A percentile compares a stretch with the other conserved stretches of the same genome.
Conservation (phyloP, 805 yeast genomes). For the Schwanniomyces sp. region DNA sequence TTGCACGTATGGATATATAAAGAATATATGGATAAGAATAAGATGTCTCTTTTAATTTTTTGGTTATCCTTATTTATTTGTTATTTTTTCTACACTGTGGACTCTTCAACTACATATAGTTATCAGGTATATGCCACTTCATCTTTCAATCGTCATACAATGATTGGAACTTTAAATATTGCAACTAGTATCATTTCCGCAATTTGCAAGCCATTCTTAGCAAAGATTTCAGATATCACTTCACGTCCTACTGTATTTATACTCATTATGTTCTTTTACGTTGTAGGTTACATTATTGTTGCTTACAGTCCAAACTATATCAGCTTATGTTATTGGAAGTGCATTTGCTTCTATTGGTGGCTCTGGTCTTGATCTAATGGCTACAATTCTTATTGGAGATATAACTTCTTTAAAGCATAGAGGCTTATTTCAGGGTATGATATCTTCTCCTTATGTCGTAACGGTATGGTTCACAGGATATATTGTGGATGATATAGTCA, state of each 20-base stretch:
- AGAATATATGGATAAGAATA: too few species aligned
- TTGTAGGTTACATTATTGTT: constrained; percentile 19
- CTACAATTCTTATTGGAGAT: constrained; percentile 19
- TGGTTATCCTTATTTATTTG: too few species aligned
- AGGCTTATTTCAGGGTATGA: constrained; percentile 13
- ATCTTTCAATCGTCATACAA: constrained; percentile 16
- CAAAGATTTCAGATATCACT: constrained; percentile 22
- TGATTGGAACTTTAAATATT: constrained; percentile 17
- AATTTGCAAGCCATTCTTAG: constrained; percentile 10
- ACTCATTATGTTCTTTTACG: constrained; percentile 7
- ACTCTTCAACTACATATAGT: constrained; percentile 21
- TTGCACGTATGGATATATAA: too few species aligned
- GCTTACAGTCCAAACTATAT: constrained; percentile 17
- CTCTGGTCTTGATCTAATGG: constrained; percentile 17
- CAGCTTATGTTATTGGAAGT: constrained; percentile 23
- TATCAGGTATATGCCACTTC: constrained; percentile 33
- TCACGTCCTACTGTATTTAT: constrained; percentile 6
- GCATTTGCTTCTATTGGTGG: constrained; percentile 16
- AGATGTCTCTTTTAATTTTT: too few species aligned
- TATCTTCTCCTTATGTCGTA: constrained; percentile 38
- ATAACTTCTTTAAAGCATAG: constrained; percentile 24
- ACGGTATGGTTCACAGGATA: constrained; percentile 45
- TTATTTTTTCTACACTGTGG: too few species aligned
- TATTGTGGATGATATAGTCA: constrained; percentile 28
- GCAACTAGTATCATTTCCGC: constrained; percentile 21